Base-by-base conservation (phyloP, 192 early-diverging fungal species). In the Backusella mclennaniae region DNA sequence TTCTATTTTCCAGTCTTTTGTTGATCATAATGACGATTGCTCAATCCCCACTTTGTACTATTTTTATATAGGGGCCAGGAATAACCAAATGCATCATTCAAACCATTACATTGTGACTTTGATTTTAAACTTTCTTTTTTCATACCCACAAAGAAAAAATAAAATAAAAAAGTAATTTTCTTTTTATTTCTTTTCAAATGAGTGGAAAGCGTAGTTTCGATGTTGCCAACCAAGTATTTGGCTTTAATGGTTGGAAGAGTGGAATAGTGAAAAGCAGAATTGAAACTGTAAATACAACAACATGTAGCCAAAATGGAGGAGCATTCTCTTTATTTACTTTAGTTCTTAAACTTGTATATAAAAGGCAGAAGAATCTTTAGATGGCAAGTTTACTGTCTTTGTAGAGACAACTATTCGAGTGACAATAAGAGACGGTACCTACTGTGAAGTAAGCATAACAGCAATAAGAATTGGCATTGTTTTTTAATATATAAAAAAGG, bases 171-270 rank as follows among this genome's bases (percentile, higher is more conserved):
- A 39, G 38, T 21, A 23, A 11, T 0, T 63, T 29, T 63, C 12
- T 29, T 29, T 63, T 26, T 59, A 2, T 56, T 23, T 59, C 26
- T 63, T 14, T 63, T 9, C 9, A 63, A 26, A 63, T 63, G 56
- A 63, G 94, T 94, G 77, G 96, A 94, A 92, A 90, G 90, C 92
- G 89, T 35, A 90, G 88, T 42, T 94, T 95, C 53, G 91, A 91
- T 76, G 80, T 98, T 38, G 98, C 98, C 66, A 96, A 99, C 77
- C 91, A 95, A 35, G 76, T 97, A 6, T 98, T 99, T 87, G 98
- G 96, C 4, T 98, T 98, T 81, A 89, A 97, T 77, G 96, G 96
- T 11, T 99, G 97, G 97, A 88, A 87, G 44, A 88, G 90, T 31
- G 83, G 83, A 29, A 90, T 99, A 73, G 82, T 89, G n/a, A 86